These are phyloP conservation scores for Omphalea diandra DNA, from an alignment of 441 rosid species.

Conservation along the genomic window DNA sequence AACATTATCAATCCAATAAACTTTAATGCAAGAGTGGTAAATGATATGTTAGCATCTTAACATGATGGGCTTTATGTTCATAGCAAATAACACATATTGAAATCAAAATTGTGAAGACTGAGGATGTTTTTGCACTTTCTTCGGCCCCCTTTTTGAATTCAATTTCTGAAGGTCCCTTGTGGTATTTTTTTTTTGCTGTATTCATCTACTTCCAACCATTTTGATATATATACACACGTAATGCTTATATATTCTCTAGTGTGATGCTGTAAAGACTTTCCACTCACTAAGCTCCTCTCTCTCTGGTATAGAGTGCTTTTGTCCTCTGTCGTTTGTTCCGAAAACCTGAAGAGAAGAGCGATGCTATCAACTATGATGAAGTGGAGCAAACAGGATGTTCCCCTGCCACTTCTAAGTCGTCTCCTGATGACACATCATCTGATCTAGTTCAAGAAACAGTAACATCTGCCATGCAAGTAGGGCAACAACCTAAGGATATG, in stretches of 20 bases:
- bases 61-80: neutral
- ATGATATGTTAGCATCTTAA: too few species aligned
- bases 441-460: slow-evolving; percentile 62
- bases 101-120: too few species aligned
- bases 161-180: neutral
- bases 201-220: neutral
- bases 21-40: neutral
- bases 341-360: slow-evolving; percentile 55
- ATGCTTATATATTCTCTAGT: neutral
- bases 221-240: neutral
- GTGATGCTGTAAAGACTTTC: neutral
- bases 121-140: too few species aligned
- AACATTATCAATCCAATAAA: too few species aligned
- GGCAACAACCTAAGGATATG: slow-evolving; percentile 33
- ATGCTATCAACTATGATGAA: slow-evolving; percentile 42
- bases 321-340: slow-evolving; percentile 51
- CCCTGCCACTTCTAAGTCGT: slow-evolving; percentile 47
- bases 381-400: slow-evolving; percentile 50
- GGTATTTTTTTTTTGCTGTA: neutral
- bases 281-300: neutral
- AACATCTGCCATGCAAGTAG: slow-evolving; percentile 30
- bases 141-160: too few species aligned
- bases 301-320: neutral
- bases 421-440: slow-evolving; percentile 64
- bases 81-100: neutral